Evolutionary conservation across 371 early-diverging fungal genomes (phyloP).

Genomic region (Paraphysoderma sedebokerense): DNA sequence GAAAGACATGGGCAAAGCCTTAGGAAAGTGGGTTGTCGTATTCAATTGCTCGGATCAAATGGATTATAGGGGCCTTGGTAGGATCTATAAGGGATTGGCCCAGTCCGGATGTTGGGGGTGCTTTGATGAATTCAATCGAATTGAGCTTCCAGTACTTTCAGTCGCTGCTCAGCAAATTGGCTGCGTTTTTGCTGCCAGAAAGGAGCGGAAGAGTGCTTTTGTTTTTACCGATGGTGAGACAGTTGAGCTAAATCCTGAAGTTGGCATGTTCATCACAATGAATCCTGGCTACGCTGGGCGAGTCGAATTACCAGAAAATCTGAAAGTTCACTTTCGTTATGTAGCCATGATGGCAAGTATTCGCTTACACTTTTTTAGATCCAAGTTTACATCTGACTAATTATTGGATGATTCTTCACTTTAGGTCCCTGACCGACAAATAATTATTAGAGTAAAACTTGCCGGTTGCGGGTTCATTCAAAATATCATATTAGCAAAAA

Average conservation of each 20-base stretch:
- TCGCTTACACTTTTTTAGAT: no score
- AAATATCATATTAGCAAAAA: slow-evolving; percentile 35
- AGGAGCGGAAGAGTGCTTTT: slow-evolving; percentile 31
- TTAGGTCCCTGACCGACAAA: slow-evolving; percentile 44
- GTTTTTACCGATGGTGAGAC: slow-evolving; percentile 41
- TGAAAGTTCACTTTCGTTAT: slow-evolving; percentile 43
- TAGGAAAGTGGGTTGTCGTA: slow-evolving; percentile 45
- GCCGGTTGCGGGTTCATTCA: slow-evolving; percentile 43
- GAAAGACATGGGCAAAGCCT: slow-evolving; percentile 41
- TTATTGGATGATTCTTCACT: not conserved
- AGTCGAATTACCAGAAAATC: slow-evolving; percentile 42
- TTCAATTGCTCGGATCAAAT: slow-evolving; percentile 50
- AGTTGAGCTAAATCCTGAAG: slow-evolving; percentile 43
- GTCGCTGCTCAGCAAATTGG: slow-evolving; percentile 47
- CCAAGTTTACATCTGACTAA: not conserved
- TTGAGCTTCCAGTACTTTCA: slow-evolving; percentile 40
- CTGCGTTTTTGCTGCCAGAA: slow-evolving; percentile 33
- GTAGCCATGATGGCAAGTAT: slow-evolving; percentile 53
- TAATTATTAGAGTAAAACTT: slow-evolving; percentile 41
- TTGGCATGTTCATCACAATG: slow-evolving; percentile 50
- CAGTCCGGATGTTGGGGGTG: slow-evolving; percentile 40
- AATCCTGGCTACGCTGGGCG: slow-evolving; percentile 46
- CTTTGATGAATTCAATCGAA: slow-evolving; percentile 54
- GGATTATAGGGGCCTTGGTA: slow-evolving; percentile 41
- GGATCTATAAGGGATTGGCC: slow-evolving; percentile 43